These are phyloP conservation scores for Diaporthe vexans DNA, from an alignment of 2,329 filamentous ascomycete species.

Conservation along the genomic window DNA sequence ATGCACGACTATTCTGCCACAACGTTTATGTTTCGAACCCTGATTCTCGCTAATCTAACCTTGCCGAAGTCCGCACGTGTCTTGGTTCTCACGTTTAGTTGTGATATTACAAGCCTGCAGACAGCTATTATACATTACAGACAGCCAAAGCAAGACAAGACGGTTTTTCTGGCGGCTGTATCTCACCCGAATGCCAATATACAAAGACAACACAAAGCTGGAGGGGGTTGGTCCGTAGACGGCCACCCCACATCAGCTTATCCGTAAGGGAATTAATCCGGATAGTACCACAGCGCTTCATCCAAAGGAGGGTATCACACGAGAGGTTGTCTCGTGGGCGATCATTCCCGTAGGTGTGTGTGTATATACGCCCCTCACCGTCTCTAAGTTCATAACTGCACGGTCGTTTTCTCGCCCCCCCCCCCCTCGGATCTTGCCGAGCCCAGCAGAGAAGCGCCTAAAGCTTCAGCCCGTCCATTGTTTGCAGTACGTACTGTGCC, in stretches of 20 bases:
- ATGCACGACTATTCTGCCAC: not conserved
- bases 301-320: not conserved
- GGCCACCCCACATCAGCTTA: not conserved
- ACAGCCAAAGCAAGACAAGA: not conserved
- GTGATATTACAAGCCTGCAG: not conserved
- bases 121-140: not conserved
- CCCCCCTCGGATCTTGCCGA: slow-evolving; percentile 14
- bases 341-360: not conserved
- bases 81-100: not conserved
- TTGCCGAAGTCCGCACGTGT: slow-evolving; percentile 17
- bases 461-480: not conserved
- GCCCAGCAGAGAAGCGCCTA: not conserved
- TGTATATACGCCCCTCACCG: not conserved
- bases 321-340: not conserved
- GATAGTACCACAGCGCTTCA: not conserved
- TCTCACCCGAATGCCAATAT: not conserved
- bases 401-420: not conserved
- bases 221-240: not conserved
- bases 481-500: not conserved
- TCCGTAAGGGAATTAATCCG: not conserved
- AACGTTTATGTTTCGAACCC: not conserved
- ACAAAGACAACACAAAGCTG: not conserved
- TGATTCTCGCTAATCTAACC: slow-evolving; percentile 12
- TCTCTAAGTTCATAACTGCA: not conserved
- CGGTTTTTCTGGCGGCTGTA: not conserved